These are phyloP conservation scores for Candida oleophila DNA, from an alignment of 805 yeast species.

Conservation along the genomic window DNA sequence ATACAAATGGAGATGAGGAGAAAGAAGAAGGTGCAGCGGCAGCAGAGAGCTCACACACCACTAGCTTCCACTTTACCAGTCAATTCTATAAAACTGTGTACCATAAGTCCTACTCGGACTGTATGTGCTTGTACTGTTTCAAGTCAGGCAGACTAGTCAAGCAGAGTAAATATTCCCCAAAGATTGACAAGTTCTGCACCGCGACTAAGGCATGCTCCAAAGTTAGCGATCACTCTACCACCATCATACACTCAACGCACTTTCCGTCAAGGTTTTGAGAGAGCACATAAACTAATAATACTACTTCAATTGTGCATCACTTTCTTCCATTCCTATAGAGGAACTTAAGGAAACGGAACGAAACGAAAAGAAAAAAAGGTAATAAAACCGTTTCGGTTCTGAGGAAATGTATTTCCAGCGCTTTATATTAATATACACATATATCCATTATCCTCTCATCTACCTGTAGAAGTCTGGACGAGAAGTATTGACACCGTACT, in stretches of 20 bases:
- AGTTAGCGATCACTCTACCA: not conserved
- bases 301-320: not conserved
- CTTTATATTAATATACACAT: conserved; percentile 1
- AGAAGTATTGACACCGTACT: conserved; percentile 85
- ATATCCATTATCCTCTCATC: not conserved
- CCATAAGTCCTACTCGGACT: not conserved
- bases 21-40: not conserved
- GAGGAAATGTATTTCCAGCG: too few species aligned
- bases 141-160: conserved; percentile 2
- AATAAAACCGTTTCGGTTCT: too few species aligned
- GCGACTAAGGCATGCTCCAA: not conserved
- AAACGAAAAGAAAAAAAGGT: too few species aligned
- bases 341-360: too few species aligned
- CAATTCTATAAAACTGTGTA: conserved; percentile 3
- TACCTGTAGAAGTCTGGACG: conserved; percentile 94
- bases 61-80: conserved; percentile 2
- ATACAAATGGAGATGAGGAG: not conserved
- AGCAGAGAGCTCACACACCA: not conserved
- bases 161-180: conserved; percentile 2
- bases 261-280: not conserved
- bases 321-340: too few species aligned
- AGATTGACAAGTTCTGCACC: not conserved
- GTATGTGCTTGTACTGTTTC: conserved; percentile 6
- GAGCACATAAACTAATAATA: not conserved
- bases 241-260: not conserved